phyloP scores from a whole-genome alignment of 2,329 filamentous ascomycete genomes.

The Arthrobotrys entomopaga region DNA sequence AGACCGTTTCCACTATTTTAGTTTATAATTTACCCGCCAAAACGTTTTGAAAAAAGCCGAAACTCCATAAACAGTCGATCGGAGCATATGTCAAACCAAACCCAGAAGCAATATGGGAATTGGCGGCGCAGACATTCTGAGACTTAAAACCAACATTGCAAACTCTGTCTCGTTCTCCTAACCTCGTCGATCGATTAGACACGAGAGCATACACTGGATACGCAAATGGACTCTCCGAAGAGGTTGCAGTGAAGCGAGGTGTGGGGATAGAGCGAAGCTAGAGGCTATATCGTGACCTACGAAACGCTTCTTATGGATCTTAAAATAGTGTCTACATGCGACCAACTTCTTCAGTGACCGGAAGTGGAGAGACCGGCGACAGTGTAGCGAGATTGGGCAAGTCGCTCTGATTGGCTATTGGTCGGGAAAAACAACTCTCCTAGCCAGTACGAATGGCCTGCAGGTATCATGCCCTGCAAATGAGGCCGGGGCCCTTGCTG shows the following conservation, averaged over 20 bases:
- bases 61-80: too few species aligned
- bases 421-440: conserved; percentile 21
- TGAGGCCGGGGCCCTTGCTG: conserved; percentile 43
- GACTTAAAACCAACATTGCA: neutral
- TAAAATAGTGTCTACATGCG: conserved; percentile 49
- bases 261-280: conserved; percentile 22
- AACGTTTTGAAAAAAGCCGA: neutral
- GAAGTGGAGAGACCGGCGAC: conserved; percentile 39
- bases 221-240: neutral
- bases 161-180: neutral
- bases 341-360: conserved; percentile 39
- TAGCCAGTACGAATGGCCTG: conserved; percentile 25
- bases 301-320: conserved; percentile 1
- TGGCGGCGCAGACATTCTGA: conserved; percentile 1
- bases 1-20: neutral
- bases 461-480: conserved; percentile 24
- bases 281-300: conserved; percentile 33
- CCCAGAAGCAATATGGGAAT: neutral
- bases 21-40: neutral
- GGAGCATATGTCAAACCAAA: too few species aligned
- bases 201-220: neutral
- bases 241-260: conserved; percentile 35
- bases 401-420: conserved; percentile 32
- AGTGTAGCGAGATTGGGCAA: conserved; percentile 45
- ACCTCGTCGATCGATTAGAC: neutral